These are phyloP conservation scores for Albugo candida DNA, from an alignment of 352 stramenopile genomes.

Conservation along the genomic window DNA sequence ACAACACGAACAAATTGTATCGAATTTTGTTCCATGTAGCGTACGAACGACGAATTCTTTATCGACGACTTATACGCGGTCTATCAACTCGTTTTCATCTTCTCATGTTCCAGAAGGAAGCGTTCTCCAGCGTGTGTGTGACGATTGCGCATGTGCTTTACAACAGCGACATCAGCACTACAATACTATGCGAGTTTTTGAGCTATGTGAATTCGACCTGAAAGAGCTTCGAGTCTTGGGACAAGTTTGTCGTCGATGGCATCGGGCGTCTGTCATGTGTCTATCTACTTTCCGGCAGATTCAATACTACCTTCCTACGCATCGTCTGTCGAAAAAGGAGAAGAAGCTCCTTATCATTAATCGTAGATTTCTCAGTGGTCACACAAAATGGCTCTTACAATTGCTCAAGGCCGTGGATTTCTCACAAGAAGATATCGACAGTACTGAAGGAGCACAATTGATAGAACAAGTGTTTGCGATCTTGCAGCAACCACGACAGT, in stretches of 20 bases:
- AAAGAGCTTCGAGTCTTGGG: conserved; percentile 48
- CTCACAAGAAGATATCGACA: conserved; percentile 17
- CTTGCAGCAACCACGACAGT: conserved; percentile 34
- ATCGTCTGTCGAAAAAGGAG: conserved; percentile 47
- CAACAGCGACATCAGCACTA: conserved; percentile 72
- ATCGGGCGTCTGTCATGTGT: conserved; percentile 73
- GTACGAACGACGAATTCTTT: conserved; percentile 14
- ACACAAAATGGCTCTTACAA: conserved; percentile 74
- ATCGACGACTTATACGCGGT: conserved; percentile 8
- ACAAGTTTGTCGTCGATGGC: conserved; percentile 72
- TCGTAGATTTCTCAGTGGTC: conserved; percentile 43
- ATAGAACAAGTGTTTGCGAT: conserved; percentile 40
- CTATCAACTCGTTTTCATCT: conserved; percentile 18
- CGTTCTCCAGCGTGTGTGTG: conserved; percentile 61
- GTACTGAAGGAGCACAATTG: conserved; percentile 14
- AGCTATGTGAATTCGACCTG: conserved; percentile 62
- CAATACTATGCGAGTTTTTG: conserved; percentile 71
- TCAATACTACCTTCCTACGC: conserved; percentile 69
- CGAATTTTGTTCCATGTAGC: conserved; percentile 49
- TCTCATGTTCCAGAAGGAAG: conserved; percentile 43
- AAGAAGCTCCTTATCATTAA: conserved; percentile 65
- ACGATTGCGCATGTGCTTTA: conserved; percentile 57
- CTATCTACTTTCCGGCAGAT: conserved; percentile 79
- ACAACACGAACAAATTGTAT: conserved; percentile 36
- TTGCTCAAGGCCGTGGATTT: conserved; percentile 72